Conservation (phyloP, 192 early-diverging fungal genomes). For the Umbelopsis sp. region DNA sequence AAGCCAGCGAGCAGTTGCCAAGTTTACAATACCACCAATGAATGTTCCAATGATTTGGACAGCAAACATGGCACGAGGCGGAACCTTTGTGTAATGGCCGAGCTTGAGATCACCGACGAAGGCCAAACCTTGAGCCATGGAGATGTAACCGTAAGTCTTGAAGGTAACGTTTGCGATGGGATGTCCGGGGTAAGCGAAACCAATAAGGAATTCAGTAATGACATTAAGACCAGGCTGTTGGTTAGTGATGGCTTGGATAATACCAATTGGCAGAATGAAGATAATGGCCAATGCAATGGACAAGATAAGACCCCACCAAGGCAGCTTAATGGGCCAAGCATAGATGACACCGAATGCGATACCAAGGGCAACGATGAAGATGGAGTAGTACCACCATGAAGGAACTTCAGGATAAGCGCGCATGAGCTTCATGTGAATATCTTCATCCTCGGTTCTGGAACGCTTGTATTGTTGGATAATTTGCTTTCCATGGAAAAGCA, state of each 20-base stretch:
- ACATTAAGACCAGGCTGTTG: conserved; percentile 79
- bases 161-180: conserved; percentile 84
- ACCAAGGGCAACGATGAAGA: conserved; percentile 48
- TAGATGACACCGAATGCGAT: conserved; percentile 53
- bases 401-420: conserved; percentile 73
- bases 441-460: conserved; percentile 48
- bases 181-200: conserved; percentile 79
- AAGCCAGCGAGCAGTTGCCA: conserved; percentile 49
- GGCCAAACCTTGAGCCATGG: conserved; percentile 76
- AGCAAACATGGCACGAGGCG: conserved; percentile 66
- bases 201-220: conserved; percentile 84
- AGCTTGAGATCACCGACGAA: conserved; percentile 79
- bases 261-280: conserved; percentile 80
- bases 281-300: conserved; percentile 60
- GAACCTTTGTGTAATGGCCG: conserved; percentile 77
- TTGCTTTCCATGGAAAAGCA: conserved; percentile 64
- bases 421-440: conserved; percentile 76
- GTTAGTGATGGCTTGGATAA: conserved; percentile 80
- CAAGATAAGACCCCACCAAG: conserved; percentile 78
- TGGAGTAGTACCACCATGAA: conserved; percentile 56
- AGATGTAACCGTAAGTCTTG: conserved; percentile 84
- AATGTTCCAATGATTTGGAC: conserved; percentile 64
- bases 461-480: conserved; percentile 47
- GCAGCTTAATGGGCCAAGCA: conserved; percentile 62
- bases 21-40: conserved; percentile 57